phyloP scores from a whole-genome alignment of 1,284 basidiomycete genomes.

The Chondrostereum purpureum region DNA sequence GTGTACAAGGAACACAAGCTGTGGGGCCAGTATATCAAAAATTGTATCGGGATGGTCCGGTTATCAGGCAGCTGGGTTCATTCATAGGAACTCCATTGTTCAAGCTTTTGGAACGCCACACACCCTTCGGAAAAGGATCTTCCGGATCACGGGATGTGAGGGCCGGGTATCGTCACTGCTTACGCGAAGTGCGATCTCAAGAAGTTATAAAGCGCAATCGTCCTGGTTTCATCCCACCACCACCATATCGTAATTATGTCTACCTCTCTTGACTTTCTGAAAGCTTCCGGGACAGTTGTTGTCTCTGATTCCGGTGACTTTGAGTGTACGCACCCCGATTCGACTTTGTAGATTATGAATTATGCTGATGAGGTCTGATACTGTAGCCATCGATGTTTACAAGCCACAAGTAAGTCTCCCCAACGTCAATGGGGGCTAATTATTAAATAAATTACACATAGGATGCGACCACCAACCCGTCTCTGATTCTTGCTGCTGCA shows the following conservation, averaged over 20 bases:
- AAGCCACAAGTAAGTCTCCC: slow-evolving; percentile 71
- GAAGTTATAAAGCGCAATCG: no score
- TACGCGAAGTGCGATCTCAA: no score
- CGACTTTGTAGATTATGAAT: neutral
- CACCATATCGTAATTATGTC: slow-evolving; percentile 57
- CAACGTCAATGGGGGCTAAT: neutral
- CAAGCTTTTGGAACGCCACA: no score
- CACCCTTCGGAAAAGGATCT: no score
- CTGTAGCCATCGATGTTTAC: slow-evolving; percentile 81
- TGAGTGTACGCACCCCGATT: slow-evolving; percentile 48
- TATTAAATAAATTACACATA: slow-evolving; percentile 20
- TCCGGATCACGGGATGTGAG: no score
- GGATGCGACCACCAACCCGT: slow-evolving; percentile 95
- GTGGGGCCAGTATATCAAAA: no score
- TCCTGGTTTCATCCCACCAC: neutral
- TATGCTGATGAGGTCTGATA: slow-evolving; percentile 10
- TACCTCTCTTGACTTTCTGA: slow-evolving; percentile 82
- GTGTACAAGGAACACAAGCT: no score
- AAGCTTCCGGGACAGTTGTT: slow-evolving; percentile 88
- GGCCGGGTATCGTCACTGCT: no score
- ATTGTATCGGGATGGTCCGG: no score
- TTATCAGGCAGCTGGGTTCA: no score
- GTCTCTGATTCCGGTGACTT: slow-evolving; percentile 92
- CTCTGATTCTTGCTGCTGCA: slow-evolving; percentile 87
- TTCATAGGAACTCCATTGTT: no score